Conservation (phyloP, 1,284 basidiomycete genomes). For the Ustilago bromivora region DNA sequence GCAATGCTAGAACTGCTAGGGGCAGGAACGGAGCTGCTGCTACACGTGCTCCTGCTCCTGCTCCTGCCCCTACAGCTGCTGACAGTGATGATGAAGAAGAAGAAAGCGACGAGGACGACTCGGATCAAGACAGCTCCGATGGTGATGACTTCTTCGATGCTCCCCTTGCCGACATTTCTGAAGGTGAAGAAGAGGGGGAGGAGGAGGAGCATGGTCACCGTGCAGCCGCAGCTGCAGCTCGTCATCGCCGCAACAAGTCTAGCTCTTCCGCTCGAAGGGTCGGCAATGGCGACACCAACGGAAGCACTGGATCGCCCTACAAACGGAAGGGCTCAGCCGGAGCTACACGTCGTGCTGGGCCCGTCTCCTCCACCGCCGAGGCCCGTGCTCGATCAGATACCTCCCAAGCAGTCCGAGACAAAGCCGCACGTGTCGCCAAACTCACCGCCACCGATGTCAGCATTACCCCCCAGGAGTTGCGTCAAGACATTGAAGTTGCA, state of each 20-base stretch:
- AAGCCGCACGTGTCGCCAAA: conserved; percentile 61
- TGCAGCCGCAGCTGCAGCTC: conserved; percentile 15
- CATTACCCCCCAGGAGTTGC: conserved; percentile 50
- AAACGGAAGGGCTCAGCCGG: conserved; percentile 48
- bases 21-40: conserved; percentile 23
- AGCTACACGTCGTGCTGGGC: conserved; percentile 48
- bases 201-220: conserved; percentile 26
- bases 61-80: conserved; percentile 17
- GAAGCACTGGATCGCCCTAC: conserved; percentile 15
- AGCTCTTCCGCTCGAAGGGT: conserved; percentile 17
- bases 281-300: conserved; percentile 13
- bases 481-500: conserved; percentile 57
- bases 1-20: conserved; percentile 16
- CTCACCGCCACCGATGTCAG: conserved; percentile 57
- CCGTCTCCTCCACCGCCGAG: conserved; percentile 32
- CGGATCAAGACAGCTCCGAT: conserved; percentile 38
- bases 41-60: conserved; percentile 14
- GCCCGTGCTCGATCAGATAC: conserved; percentile 49
- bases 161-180: conserved; percentile 59
- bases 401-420: conserved; percentile 52
- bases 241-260: conserved; percentile 39
- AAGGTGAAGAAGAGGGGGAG: conserved; percentile 58
- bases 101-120: conserved; percentile 18
- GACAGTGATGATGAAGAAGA: conserved; percentile 19
- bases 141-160: conserved; percentile 60